Percentiles rank a stretch among this genome's conserved stretches.
These are phyloP conservation scores for Irpex lacteus DNA, from an alignment of 1,284 basidiomycete genomes.

Conservation along the genomic window DNA sequence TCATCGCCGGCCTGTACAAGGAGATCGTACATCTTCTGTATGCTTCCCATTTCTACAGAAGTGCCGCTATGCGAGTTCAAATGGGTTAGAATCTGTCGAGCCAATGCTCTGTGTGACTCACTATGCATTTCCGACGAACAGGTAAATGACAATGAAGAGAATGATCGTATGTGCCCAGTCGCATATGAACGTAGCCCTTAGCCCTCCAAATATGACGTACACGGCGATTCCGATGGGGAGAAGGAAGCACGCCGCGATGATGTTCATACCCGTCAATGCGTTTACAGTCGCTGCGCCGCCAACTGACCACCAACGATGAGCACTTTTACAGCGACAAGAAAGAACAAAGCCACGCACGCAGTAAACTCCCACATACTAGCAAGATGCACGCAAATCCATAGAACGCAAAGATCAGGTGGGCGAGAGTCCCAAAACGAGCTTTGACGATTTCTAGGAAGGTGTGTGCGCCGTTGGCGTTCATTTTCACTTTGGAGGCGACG, in stretches of 20 bases:
- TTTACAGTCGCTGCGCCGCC: constrained; percentile 74
- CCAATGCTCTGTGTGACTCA: constrained; percentile 10
- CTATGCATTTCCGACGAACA: constrained; percentile 44
- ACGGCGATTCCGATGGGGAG: constrained; percentile 52
- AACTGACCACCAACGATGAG: constrained; percentile 4
- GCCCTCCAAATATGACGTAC: constrained; percentile 48
- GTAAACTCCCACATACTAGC: constrained; percentile 62
- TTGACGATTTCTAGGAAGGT: constrained; percentile 61
- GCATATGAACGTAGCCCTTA: constrained; percentile 53
- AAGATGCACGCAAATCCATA: constrained; percentile 78
- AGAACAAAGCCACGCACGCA: constrained; percentile 34
- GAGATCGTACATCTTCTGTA: constrained; percentile 55
- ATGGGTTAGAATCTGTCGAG: no score
- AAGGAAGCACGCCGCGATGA: constrained; percentile 80
- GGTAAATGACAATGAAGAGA: constrained; percentile 44
- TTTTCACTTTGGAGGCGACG: constrained; percentile 72
- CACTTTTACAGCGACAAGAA: neutral
- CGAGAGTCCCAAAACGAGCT: constrained; percentile 70
- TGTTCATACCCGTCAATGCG: constrained; percentile 79
- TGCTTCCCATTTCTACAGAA: constrained; percentile 57
- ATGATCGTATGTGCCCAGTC: constrained; percentile 52
- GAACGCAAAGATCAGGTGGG: constrained; percentile 78
- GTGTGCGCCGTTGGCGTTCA: constrained; percentile 62
- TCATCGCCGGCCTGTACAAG: constrained; percentile 46
- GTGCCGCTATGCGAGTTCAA: constrained; percentile 41